These are phyloP conservation scores for Trifolium repens DNA, from an alignment of 306 rosid genomes.

Conservation along the genomic window DNA sequence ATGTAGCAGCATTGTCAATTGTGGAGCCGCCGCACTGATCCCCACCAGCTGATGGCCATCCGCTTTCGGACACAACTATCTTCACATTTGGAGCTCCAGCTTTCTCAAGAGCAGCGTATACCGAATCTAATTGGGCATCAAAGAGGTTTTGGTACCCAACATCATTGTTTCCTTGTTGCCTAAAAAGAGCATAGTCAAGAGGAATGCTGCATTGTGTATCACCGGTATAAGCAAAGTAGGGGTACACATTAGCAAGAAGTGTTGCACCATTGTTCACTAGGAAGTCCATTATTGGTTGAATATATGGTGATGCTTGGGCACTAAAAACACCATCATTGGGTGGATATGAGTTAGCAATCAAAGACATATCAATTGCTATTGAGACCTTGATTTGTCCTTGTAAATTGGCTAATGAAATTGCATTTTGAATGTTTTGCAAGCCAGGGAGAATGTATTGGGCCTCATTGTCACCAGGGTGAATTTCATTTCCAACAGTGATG, in stretches of 20 bases:
- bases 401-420: constrained; percentile 48
- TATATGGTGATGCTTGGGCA: constrained; percentile 26
- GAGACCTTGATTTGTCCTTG: constrained; percentile 64
- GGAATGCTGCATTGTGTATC: not conserved
- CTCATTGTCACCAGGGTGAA: constrained; percentile 18
- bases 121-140: constrained; percentile 58
- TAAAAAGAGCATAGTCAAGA: constrained; percentile 56
- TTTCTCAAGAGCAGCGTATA: constrained; percentile 63
- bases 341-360: constrained; percentile 45
- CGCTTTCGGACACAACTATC: constrained; percentile 64
- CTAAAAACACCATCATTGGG: constrained; percentile 39
- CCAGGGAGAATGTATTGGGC: constrained; percentile 42
- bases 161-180: constrained; percentile 39
- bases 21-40: constrained; percentile 27
- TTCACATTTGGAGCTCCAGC: constrained; percentile 42
- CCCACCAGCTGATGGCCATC: constrained; percentile 71
- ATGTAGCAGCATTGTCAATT: constrained; percentile 47
- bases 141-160: constrained; percentile 58
- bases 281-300: constrained; percentile 52
- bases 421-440: constrained; percentile 46
- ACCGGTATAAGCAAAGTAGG: constrained; percentile 45
- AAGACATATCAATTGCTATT: constrained; percentile 48
- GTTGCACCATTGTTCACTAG: constrained; percentile 51
- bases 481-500: constrained; percentile 60
- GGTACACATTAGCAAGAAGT: constrained; percentile 70